These are phyloP conservation scores for Paraphaeosphaeria sporulosa DNA, from an alignment of 2,329 filamentous ascomycete species.

Conservation along the genomic window DNA sequence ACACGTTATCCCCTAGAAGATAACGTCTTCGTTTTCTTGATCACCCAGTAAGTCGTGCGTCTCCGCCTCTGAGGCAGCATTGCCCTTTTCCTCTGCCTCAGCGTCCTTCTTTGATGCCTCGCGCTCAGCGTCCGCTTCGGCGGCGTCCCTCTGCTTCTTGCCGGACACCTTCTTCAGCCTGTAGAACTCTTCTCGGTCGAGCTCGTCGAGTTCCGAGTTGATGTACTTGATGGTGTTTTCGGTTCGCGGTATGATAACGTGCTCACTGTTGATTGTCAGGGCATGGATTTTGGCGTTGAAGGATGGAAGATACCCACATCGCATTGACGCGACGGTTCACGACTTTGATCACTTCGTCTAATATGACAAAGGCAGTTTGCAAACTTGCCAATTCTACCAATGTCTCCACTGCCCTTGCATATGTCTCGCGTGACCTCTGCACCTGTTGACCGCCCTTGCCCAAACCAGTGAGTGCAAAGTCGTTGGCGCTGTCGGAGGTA, in stretches of 20 bases:
- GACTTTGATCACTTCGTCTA: slow-evolving; percentile 99
- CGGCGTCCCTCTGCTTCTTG: slow-evolving; percentile 66
- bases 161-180: slow-evolving; percentile 90
- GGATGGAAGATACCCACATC: slow-evolving; percentile 67
- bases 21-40: slow-evolving; percentile 83
- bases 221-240: slow-evolving; percentile 99
- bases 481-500: slow-evolving; percentile 85
- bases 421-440: slow-evolving; percentile 92
- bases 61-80: slow-evolving; percentile 47
- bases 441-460: slow-evolving; percentile 98
- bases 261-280: slow-evolving; percentile 64
- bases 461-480: slow-evolving; percentile 93
- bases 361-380: slow-evolving; percentile 96
- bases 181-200: slow-evolving; percentile 98
- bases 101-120: slow-evolving; percentile 49
- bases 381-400: slow-evolving; percentile 93
- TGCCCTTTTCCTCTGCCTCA: slow-evolving; percentile 16
- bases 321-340: slow-evolving; percentile 98
- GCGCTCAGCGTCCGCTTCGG: slow-evolving; percentile 52
- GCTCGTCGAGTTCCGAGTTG: slow-evolving; percentile 96
- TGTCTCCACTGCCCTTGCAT: slow-evolving; percentile 93
- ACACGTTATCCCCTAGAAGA: slow-evolving; percentile 65
- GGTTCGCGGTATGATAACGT: slow-evolving; percentile 96
- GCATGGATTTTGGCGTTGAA: neutral
- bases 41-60: slow-evolving; percentile 74